These are phyloP conservation scores for Trametes pubescens DNA, from an alignment of 1,284 basidiomycete species.

Conservation along the genomic window DNA sequence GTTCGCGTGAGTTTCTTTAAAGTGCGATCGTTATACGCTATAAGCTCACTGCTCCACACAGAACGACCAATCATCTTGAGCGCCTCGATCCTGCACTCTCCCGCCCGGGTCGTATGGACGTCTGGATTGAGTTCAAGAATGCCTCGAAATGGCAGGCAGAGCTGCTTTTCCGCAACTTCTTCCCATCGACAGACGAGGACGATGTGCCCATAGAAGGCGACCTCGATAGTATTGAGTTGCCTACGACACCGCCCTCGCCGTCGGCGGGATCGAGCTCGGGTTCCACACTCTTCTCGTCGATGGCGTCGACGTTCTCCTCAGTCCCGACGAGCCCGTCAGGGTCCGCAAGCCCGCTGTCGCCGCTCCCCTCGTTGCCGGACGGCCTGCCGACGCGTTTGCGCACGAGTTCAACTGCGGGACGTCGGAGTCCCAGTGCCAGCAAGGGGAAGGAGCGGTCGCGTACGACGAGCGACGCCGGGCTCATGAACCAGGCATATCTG, in stretches of 20 bases:
- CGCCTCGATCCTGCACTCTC: constrained; percentile 84
- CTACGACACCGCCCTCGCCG: constrained; percentile 46
- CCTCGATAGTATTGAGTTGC: constrained; percentile 56
- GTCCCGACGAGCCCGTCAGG: constrained; percentile 38
- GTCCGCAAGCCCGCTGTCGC: constrained; percentile 40
- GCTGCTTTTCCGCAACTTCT: constrained; percentile 86
- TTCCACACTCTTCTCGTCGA: constrained; percentile 42
- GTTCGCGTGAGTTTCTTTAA: constrained; percentile 70
- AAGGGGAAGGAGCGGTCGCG: constrained; percentile 26
- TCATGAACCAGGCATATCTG: constrained; percentile 66
- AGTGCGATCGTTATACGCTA: neutral
- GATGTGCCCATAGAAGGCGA: constrained; percentile 53
- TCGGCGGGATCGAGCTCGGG: constrained; percentile 41
- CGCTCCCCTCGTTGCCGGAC: constrained; percentile 36
- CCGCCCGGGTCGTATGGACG: constrained; percentile 88
- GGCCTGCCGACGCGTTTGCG: constrained; percentile 30
- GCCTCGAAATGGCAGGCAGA: constrained; percentile 85
- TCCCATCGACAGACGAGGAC: constrained; percentile 72
- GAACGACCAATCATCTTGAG: constrained; percentile 87
- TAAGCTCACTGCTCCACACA: constrained; percentile 37
- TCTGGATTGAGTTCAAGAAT: constrained; percentile 89
- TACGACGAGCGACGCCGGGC: constrained; percentile 43
- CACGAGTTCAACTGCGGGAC: constrained; percentile 29
- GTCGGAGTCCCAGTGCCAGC: constrained; percentile 15
- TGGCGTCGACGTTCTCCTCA: constrained; percentile 39